Conservation (phyloP, 2,329 filamentous ascomycete species). For the Gaeumannomyces sp. region DNA sequence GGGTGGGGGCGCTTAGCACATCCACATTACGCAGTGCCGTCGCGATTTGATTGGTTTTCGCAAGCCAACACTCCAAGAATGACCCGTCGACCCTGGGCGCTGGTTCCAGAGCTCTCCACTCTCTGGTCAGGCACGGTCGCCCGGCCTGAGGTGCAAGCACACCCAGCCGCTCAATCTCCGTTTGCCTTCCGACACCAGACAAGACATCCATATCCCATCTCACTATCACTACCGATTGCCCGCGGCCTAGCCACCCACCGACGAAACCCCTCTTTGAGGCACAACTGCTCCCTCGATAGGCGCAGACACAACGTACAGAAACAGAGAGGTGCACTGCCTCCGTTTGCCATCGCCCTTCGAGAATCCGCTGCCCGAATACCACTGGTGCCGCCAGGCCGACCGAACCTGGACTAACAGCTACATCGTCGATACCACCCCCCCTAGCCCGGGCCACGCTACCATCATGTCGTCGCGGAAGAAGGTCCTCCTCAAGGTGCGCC, state of each 20-base stretch:
- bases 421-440: conserved; percentile 6
- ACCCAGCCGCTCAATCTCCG: neutral
- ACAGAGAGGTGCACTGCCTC: neutral
- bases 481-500: conserved; percentile 75
- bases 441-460: conserved; percentile 17
- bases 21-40: neutral
- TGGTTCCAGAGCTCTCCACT: neutral
- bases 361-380: neutral
- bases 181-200: neutral
- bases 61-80: neutral
- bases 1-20: neutral
- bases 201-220: neutral
- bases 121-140: neutral
- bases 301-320: neutral
- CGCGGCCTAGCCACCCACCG: neutral
- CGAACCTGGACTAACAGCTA: neutral
- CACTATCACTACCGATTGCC: neutral
- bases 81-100: neutral
- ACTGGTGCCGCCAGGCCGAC: neutral
- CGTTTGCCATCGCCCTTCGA: neutral
- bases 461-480: conserved; percentile 80
- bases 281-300: neutral
- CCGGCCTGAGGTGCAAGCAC: neutral
- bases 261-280: neutral
- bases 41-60: neutral